Percentiles rank a stretch among this genome's conserved stretches.
phyloP scores from a whole-genome alignment of 139 green algal genomes.

The Micractinium sp. region DNA sequence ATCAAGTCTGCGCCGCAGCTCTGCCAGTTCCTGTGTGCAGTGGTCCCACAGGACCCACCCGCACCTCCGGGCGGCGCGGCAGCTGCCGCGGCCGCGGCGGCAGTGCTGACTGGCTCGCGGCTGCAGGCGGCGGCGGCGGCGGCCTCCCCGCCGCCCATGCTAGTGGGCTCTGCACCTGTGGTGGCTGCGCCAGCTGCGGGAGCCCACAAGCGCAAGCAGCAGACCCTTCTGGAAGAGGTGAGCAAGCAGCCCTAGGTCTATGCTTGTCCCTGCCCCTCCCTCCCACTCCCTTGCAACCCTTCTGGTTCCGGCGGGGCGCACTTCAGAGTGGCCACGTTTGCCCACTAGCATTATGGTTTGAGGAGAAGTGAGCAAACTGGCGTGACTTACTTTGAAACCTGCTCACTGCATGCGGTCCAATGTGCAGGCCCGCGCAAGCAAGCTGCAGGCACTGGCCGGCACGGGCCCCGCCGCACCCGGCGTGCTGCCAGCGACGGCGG shows the following conservation, averaged over 20 bases:
- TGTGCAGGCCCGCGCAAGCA: neutral
- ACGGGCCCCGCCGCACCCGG: neutral
- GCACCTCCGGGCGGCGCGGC: neutral
- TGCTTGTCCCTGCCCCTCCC: neutral
- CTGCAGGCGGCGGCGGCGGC: neutral
- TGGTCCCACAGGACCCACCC: slow-evolving; percentile 16
- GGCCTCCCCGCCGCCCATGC: neutral
- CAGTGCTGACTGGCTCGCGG: neutral
- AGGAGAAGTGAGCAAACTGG: too few species aligned
- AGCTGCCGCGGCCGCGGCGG: neutral
- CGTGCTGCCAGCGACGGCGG: neutral
- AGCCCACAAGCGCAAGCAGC: slow-evolving; percentile 21
- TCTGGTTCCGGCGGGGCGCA: too few species aligned
- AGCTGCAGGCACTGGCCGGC: neutral
- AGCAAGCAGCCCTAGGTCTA: neutral
- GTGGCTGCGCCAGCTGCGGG: neutral
- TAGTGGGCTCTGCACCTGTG: neutral
- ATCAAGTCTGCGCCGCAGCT: slow-evolving; percentile 12
- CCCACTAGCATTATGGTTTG: too few species aligned
- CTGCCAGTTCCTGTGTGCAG: slow-evolving; percentile 15
- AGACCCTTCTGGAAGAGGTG: slow-evolving; percentile 7
- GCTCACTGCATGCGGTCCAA: too few species aligned
- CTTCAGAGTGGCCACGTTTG: too few species aligned
- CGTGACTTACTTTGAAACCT: too few species aligned
- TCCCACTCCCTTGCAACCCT: neutral